Base-by-base conservation (phyloP, 805 yeast genomes). In the Candida orba region DNA sequence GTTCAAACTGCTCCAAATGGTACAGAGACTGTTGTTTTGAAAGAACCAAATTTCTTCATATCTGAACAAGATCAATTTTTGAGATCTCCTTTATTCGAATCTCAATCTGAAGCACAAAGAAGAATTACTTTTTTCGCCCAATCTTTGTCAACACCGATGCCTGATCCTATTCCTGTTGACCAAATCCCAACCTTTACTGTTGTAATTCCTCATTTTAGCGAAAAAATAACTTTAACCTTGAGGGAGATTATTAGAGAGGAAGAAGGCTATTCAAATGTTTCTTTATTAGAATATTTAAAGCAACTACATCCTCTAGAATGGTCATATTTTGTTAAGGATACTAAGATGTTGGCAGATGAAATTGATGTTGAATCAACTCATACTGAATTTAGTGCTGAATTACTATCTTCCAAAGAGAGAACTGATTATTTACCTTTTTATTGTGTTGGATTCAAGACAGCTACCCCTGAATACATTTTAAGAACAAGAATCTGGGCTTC, bases 71-170 rank as follows among this genome's bases (percentile, higher is more conserved):
- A 87, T 54, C 81, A 80, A 31, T 68, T 82, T 6, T 71, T 77
- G 51, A 77, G 72, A 50, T 72, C 78, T 4, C 72, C 79, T 6
- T 65, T 78, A 15, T 76, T 82, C 52, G 78, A 77, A 22, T 60
- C 75, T 1, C 76, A 78, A 40, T 76, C 88, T 1, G 95, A 85
- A 57, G 95, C 95, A 0, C 81, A 81, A 56, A 68, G 96, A 54
- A 71, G 96, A 50, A 76, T 88, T 2, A 84, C 95, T 0, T 88
- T 85, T 58, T 88, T 88, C 69, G 96, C 96, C 0, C 95, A 88
- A 57, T 86, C 95, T 0, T 66, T 88, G 36, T 81, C 95, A 0
- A 85, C 95, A 0, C 91, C 95, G 1, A 82, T 88, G 68, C 84
- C 87, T 1, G 88, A 81, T 37, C 81, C 88, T 0, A 63, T 73